Percentiles rank a stretch among this genome's conserved stretches.
Evolutionary conservation across 345 rosid species (phyloP).

Genomic region (Clarkia xantiana): DNA sequence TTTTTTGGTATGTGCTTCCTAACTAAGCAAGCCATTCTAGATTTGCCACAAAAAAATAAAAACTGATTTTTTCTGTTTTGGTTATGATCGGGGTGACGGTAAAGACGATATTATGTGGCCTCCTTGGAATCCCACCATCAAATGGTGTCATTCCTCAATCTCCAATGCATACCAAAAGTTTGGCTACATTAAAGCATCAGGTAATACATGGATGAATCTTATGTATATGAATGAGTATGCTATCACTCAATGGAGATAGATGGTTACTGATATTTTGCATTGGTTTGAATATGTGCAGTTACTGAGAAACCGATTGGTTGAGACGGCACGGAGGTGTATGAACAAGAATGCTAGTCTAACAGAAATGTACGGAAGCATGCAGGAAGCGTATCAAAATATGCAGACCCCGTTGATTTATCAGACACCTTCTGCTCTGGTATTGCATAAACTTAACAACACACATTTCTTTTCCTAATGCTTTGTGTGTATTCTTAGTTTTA

Average conservation of each 20-base stretch:
- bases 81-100: neutral
- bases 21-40: neutral
- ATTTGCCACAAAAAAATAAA: no score
- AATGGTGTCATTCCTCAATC: conserved; percentile 18
- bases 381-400: conserved; percentile 14
- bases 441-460: neutral
- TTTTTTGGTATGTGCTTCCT: conserved; percentile 34
- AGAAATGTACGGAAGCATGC: conserved; percentile 11
- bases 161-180: conserved; percentile 16
- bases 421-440: conserved; percentile 11
- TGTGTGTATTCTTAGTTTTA: no score
- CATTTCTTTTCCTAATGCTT: neutral
- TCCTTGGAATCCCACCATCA: conserved; percentile 15
- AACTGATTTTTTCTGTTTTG: neutral
- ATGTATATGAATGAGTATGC: neutral
- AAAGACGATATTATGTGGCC: conserved; percentile 14
- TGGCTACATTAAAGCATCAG: conserved; percentile 10
- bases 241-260: neutral
- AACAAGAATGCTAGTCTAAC: conserved; percentile 8
- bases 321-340: conserved; percentile 10
- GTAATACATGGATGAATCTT: neutral
- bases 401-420: conserved; percentile 10
- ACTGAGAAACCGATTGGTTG: conserved; percentile 10
- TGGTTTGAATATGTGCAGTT: conserved; percentile 7
- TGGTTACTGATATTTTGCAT: neutral